Conservation (phyloP, 2,329 filamentous ascomycete species). For the Coniochaeta pulveracea region DNA sequence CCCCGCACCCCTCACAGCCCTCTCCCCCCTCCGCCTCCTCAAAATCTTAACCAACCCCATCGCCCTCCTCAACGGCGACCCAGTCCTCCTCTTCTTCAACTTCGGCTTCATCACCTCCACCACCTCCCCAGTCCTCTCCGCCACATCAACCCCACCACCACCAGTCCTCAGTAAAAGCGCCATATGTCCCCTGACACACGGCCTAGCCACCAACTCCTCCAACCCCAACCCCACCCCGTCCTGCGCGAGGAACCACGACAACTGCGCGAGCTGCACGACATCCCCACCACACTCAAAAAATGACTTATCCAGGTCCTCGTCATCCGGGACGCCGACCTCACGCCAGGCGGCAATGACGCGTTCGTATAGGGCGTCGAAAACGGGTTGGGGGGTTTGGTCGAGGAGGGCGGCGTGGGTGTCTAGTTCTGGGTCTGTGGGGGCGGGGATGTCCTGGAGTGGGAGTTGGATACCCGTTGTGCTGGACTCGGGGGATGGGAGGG, state of each 20-base stretch:
- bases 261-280: constrained; percentile 20
- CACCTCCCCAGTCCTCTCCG: no score
- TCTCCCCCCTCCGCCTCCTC: neutral
- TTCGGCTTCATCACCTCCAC: no score
- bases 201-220: constrained; percentile 10
- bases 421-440: no score
- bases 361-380: constrained; percentile 4
- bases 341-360: constrained; percentile 9
- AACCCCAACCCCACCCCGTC: constrained; percentile 5
- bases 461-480: no score
- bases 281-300: constrained; percentile 13
- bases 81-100: neutral
- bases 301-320: constrained; percentile 6
- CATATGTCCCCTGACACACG: constrained; percentile 11
- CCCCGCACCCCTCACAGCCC: no score
- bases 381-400: no score
- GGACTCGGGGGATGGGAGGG: constrained; percentile 4
- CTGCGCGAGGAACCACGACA: constrained; percentile 9
- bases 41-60: neutral
- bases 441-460: no score
- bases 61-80: neutral
- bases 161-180: no score
- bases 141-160: no score
- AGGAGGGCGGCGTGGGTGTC: no score
- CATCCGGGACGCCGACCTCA: constrained; percentile 5